These are phyloP conservation scores for Boletus rufocinnamomeus DNA, from an alignment of 768 basidiomycete genomes.

Conservation along the genomic window DNA sequence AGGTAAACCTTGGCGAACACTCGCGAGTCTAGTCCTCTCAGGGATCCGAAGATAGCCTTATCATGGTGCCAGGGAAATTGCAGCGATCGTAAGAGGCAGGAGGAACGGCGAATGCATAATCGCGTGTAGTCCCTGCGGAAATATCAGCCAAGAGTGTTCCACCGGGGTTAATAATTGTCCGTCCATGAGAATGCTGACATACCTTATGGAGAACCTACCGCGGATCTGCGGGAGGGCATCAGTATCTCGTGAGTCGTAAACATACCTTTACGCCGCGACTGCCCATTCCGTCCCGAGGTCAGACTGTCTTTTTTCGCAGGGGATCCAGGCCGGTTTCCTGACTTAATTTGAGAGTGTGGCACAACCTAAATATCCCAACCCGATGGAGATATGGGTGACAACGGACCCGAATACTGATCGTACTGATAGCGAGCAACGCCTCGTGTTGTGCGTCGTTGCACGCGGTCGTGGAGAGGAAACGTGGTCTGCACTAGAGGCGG, in stretches of 20 bases:
- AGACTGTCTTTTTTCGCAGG: constrained; percentile 7
- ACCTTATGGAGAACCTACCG: constrained; percentile 25
- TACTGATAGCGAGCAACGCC: constrained; percentile 10
- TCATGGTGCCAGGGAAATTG: constrained; percentile 22
- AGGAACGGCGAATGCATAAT: constrained; percentile 27
- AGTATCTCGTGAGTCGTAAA: neutral
- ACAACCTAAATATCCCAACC: neutral
- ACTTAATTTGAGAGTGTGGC: constrained; percentile 6
- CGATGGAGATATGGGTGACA: constrained; percentile 2
- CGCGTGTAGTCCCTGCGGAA: constrained; percentile 22
- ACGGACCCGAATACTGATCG: constrained; percentile 18
- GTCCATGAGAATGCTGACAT: constrained; percentile 29
- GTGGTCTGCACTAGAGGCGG: neutral
- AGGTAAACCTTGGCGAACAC: constrained; percentile 22
- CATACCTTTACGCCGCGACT: constrained; percentile 7
- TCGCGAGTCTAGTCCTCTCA: constrained; percentile 30
- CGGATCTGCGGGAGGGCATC: constrained; percentile 33
- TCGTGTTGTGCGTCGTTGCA: constrained; percentile 9
- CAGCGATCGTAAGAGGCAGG: constrained; percentile 26
- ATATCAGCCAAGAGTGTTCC: constrained; percentile 21
- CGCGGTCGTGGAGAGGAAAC: neutral
- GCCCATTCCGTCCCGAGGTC: constrained; percentile 17
- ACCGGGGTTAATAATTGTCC: constrained; percentile 19
- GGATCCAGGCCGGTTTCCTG: neutral
- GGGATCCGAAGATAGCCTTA: constrained; percentile 34